phyloP scores from a whole-genome alignment of 768 basidiomycete species.

The Pleurotus giganteus region DNA sequence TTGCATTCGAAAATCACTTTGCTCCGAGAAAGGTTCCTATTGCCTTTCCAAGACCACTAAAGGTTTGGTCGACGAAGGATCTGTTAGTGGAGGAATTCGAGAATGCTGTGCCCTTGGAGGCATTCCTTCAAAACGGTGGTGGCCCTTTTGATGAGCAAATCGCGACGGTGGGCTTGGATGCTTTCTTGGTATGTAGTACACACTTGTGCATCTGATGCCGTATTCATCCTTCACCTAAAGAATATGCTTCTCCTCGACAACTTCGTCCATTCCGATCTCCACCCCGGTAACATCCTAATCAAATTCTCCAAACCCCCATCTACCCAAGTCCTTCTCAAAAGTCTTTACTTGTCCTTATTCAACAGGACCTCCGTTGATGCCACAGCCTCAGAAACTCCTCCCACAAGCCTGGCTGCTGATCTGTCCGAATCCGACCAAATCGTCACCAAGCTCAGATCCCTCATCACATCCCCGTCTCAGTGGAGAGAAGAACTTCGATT shows the following conservation, averaged over 20 bases:
- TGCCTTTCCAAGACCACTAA: conserved; percentile 86
- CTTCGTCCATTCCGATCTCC: conserved; percentile 91
- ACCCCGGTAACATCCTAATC: conserved; percentile 96
- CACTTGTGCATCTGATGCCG: not conserved
- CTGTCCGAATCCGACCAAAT: conserved; percentile 58
- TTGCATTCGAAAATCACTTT: conserved; percentile 86
- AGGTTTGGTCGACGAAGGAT: conserved; percentile 76
- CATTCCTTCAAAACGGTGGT: conserved; percentile 85
- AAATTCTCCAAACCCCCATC: conserved; percentile 89
- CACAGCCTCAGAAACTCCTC: conserved; percentile 23
- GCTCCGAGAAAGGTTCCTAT: conserved; percentile 74
- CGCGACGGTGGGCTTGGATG: conserved; percentile 91
- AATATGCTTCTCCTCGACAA: conserved; percentile 99
- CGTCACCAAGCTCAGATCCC: conserved; percentile 63
- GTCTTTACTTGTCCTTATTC: conserved; percentile 57
- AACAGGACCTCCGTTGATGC: conserved; percentile 21
- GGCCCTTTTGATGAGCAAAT: conserved; percentile 88
- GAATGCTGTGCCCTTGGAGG: conserved; percentile 86
- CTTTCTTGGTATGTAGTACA: conserved; percentile 75
- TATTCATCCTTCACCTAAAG: conserved; percentile 35
- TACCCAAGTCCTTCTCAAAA: conserved; percentile 60
- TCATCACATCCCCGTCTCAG: conserved; percentile 53
- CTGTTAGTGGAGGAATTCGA: conserved; percentile 91
- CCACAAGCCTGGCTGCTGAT: conserved; percentile 29
- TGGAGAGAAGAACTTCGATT: conserved; percentile 72